Percentiles rank a stretch among this genome's conserved stretches.
Conservation (phyloP, 768 basidiomycete species). For the Boletus rex-veris region DNA sequence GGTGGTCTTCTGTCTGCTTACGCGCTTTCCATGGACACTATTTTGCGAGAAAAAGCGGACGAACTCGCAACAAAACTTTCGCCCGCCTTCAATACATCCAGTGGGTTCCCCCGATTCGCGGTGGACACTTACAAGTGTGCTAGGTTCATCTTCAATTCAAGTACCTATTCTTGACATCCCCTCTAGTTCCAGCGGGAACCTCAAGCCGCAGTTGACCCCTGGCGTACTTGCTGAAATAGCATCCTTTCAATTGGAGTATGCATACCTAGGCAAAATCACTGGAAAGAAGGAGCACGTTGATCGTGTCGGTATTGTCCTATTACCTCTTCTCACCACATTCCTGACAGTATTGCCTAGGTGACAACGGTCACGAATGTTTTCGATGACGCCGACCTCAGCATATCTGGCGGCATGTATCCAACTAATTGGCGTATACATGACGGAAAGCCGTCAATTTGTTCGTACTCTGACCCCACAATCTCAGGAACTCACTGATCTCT, state of each 20-base stretch:
- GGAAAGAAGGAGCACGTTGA: constrained; percentile 62
- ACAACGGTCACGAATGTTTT: constrained; percentile 47
- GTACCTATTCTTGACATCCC: not conserved
- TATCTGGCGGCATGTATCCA: constrained; percentile 63
- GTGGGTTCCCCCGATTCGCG: constrained; percentile 67
- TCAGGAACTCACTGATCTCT: not conserved
- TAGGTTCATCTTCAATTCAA: not conserved
- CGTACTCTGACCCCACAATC: constrained; percentile 16
- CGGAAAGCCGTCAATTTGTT: constrained; percentile 47
- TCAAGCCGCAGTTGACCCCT: constrained; percentile 29
- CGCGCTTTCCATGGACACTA: constrained; percentile 60
- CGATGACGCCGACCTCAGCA: constrained; percentile 41
- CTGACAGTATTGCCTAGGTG: constrained; percentile 34
- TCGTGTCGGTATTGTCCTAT: constrained; percentile 38
- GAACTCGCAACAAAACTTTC: constrained; percentile 74
- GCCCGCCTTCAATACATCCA: constrained; percentile 65
- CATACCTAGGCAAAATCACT: constrained; percentile 76
- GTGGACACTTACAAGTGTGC: constrained; percentile 64
- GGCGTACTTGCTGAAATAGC: constrained; percentile 75
- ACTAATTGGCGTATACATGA: constrained; percentile 49
- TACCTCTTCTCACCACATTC: too few relatives aligned
- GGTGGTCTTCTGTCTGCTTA: constrained; percentile 86
- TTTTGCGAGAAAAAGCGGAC: constrained; percentile 67
- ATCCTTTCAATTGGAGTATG: constrained; percentile 79
- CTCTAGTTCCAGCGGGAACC: constrained; percentile 2